phyloP scores from a whole-genome alignment of 768 basidiomycete species.

The Amanita pallidorosea region DNA sequence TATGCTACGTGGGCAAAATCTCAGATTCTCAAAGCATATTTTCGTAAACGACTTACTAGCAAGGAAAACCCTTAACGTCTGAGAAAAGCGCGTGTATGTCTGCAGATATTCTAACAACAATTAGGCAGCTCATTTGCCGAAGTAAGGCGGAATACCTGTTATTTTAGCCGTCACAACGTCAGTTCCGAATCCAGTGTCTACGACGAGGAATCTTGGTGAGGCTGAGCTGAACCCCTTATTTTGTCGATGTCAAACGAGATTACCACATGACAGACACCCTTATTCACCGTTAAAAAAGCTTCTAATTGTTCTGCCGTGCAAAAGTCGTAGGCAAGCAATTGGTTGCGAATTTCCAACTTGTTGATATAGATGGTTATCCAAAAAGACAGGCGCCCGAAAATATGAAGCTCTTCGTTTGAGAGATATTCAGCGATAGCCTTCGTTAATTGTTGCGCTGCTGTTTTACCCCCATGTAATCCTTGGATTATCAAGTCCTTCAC shows the following conservation, averaged over 20 bases:
- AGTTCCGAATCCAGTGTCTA: conserved; percentile 58
- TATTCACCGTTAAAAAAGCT: conserved; percentile 44
- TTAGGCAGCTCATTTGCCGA: not conserved
- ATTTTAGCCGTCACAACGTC: conserved; percentile 60
- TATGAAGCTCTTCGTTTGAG: conserved; percentile 46
- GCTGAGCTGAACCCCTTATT: conserved; percentile 59
- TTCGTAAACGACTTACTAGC: conserved; percentile 33
- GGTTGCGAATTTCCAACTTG: conserved; percentile 41
- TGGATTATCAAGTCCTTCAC: conserved; percentile 43
- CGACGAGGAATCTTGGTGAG: conserved; percentile 57
- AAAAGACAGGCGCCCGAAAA: conserved; percentile 58
- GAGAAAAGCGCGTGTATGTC: conserved; percentile 61
- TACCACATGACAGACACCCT: not conserved
- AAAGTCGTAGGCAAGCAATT: conserved; percentile 38
- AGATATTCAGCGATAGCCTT: conserved; percentile 61
- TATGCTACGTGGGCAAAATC: not conserved
- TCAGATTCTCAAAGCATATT: not conserved
- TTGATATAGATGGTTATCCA: conserved; percentile 70
- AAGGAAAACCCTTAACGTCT: conserved; percentile 65
- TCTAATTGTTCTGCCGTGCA: conserved; percentile 61
- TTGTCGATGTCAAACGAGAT: not conserved
- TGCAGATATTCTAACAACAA: conserved; percentile 49
- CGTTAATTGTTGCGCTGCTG: conserved; percentile 55
- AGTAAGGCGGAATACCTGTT: conserved; percentile 34
- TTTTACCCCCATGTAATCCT: conserved; percentile 57